Percentiles rank a stretch among this genome's conserved stretches.
Conservation (phyloP, 768 basidiomycete genomes). For the Aureoboletus auriporus region DNA sequence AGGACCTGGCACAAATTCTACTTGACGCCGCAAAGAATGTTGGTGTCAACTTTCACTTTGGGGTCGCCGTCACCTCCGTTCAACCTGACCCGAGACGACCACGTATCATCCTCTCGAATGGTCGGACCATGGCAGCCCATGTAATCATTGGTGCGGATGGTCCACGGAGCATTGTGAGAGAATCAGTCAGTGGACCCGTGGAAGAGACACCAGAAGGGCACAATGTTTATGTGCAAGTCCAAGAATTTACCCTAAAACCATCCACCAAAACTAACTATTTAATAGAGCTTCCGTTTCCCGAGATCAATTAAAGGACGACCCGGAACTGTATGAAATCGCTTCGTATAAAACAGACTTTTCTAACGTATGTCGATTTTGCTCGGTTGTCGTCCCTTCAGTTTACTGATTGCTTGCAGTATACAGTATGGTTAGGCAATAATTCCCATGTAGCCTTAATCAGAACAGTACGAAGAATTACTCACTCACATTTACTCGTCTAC, state of each 20-base stretch:
- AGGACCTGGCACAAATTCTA: constrained; percentile 49
- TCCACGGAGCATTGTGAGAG: constrained; percentile 40
- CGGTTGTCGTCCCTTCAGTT: background rate
- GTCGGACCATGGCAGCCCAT: constrained; percentile 46
- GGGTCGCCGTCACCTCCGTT: constrained; percentile 35
- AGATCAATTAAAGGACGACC: constrained; percentile 41
- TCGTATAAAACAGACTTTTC: constrained; percentile 18
- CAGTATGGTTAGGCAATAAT: constrained; percentile 24
- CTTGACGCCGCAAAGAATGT: constrained; percentile 42
- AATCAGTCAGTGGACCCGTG: constrained; percentile 32
- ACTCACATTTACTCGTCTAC: background rate
- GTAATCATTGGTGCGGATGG: constrained; percentile 65
- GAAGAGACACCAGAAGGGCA: constrained; percentile 26
- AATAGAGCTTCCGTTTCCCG: constrained; percentile 41
- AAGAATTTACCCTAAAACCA: constrained; percentile 3
- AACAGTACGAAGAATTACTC: constrained; percentile 14
- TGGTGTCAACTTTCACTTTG: constrained; percentile 49
- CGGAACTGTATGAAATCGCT: constrained; percentile 35
- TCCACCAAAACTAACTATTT: background rate
- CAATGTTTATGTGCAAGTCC: constrained; percentile 45
- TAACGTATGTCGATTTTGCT: constrained; percentile 12
- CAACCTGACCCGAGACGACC: constrained; percentile 26
- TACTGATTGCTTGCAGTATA: constrained; percentile 15
- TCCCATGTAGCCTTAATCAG: constrained; percentile 20
- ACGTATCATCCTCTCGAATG: constrained; percentile 36